Evolutionary conservation across 164 flowering plant genomes (phyloP).

Genomic region (Macadamia tetraphylla): DNA sequence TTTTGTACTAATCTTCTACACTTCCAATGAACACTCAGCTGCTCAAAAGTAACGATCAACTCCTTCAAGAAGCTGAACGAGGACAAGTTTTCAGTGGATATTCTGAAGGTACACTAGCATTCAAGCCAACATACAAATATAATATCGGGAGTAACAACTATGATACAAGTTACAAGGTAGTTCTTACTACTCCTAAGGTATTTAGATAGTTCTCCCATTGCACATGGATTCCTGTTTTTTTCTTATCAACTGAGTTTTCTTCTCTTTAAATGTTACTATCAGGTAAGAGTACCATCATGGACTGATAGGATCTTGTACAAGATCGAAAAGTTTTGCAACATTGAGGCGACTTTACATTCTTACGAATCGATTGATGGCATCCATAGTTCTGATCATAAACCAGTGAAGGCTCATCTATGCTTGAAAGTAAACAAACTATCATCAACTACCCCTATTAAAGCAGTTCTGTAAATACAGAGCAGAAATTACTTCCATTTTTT

Average conservation of each 20-base stretch:
- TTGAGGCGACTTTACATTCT: conserved; percentile 43
- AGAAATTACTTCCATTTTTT: not conserved
- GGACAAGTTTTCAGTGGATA: conserved; percentile 67
- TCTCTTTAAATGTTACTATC: not conserved
- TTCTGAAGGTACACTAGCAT: conserved; percentile 52
- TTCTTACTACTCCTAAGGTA: not conserved
- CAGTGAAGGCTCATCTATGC: conserved; percentile 72
- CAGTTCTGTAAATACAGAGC: not conserved
- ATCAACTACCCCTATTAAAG: not conserved
- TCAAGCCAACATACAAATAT: conserved; percentile 75
- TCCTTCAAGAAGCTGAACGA: conserved; percentile 61
- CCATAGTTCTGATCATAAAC: conserved; percentile 69
- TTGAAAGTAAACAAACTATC: conserved; percentile 19
- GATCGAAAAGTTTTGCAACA: conserved; percentile 31
- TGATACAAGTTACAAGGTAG: conserved; percentile 76
- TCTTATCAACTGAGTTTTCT: not conserved
- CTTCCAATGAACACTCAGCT: conserved; percentile 20
- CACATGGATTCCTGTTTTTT: not conserved
- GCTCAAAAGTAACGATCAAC: conserved; percentile 63
- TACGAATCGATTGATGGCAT: conserved; percentile 62
- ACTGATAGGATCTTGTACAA: conserved; percentile 74
- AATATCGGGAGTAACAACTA: conserved; percentile 61
- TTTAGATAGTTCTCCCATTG: not conserved
- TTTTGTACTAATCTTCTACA: not conserved
- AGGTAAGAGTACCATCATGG: conserved; percentile 74